These are phyloP conservation scores for Penicillium sp. DNA, from an alignment of 2,329 filamentous ascomycete species.

Conservation along the genomic window DNA sequence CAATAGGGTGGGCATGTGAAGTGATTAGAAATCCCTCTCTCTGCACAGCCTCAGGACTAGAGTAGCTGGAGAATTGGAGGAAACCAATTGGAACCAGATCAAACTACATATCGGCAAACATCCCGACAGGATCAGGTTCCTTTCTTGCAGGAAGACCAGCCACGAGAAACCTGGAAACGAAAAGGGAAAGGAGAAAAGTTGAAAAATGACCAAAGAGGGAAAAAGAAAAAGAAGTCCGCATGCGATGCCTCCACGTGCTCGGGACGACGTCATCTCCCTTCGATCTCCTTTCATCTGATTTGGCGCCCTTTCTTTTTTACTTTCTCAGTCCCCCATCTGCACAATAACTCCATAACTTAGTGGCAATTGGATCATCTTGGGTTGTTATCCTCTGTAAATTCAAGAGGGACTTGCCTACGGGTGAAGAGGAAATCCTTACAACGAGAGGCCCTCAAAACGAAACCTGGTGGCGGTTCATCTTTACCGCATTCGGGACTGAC, in stretches of 20 bases:
- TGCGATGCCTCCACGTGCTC: constrained; percentile 5
- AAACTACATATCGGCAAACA: too few species aligned
- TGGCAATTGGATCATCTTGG: too few species aligned
- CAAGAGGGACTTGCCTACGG: not conserved
- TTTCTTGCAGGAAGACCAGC: not conserved
- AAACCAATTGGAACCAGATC: not conserved
- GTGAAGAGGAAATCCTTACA: not conserved
- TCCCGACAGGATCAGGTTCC: too few species aligned
- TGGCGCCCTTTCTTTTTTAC: not conserved
- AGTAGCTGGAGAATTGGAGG: not conserved
- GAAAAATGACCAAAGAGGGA: too few species aligned
- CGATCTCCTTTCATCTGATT: too few species aligned
- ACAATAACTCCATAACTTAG: not conserved
- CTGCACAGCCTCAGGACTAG: not conserved
- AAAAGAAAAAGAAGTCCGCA: not conserved
- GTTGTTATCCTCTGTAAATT: not conserved
- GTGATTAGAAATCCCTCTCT: too few species aligned
- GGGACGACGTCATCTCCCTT: constrained; percentile 2
- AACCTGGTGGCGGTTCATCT: not conserved
- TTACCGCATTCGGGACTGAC: not conserved
- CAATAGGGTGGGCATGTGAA: too few species aligned
- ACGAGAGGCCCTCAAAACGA: not conserved
- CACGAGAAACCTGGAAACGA: not conserved
- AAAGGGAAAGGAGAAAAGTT: not conserved
- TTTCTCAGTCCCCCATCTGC: not conserved